phyloP scores from a whole-genome alignment of 306 rosid species.

The Oxytropis ochrocephala region DNA sequence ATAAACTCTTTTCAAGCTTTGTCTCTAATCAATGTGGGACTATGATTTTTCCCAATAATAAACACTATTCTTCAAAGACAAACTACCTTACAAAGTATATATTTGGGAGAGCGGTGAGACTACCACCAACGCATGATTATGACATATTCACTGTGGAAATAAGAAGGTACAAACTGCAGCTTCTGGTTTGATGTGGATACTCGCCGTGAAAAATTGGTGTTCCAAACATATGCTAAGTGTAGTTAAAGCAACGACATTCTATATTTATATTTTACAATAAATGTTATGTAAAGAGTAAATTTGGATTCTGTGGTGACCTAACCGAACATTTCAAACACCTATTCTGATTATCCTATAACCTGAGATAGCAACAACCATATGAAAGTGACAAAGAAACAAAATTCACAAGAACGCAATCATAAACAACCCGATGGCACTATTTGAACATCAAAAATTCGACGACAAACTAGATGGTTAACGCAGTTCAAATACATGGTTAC shows the following conservation, averaged over 20 bases:
- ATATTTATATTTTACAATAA: background rate
- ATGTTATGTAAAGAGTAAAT: background rate
- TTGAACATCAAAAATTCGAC: background rate
- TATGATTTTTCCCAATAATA: too few species aligned
- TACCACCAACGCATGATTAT: too few species aligned
- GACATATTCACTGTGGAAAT: too few species aligned
- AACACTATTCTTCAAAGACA: background rate
- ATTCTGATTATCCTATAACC: background rate
- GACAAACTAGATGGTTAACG: too few species aligned
- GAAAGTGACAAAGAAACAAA: background rate
- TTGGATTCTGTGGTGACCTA: background rate
- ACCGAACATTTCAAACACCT: background rate
- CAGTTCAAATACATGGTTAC: background rate
- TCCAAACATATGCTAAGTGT: background rate
- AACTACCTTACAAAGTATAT: background rate
- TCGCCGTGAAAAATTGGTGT: too few species aligned
- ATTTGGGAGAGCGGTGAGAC: too few species aligned
- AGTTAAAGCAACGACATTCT: background rate
- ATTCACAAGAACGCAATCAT: background rate
- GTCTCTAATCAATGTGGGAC: too few species aligned
- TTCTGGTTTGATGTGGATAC: too few species aligned
- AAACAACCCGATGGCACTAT: background rate
- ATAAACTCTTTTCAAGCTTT: too few species aligned
- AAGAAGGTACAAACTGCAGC: too few species aligned
- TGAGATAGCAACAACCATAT: background rate